These are phyloP conservation scores for Xylariaceae sp. DNA, from an alignment of 2,329 filamentous ascomycete genomes.

Conservation along the genomic window DNA sequence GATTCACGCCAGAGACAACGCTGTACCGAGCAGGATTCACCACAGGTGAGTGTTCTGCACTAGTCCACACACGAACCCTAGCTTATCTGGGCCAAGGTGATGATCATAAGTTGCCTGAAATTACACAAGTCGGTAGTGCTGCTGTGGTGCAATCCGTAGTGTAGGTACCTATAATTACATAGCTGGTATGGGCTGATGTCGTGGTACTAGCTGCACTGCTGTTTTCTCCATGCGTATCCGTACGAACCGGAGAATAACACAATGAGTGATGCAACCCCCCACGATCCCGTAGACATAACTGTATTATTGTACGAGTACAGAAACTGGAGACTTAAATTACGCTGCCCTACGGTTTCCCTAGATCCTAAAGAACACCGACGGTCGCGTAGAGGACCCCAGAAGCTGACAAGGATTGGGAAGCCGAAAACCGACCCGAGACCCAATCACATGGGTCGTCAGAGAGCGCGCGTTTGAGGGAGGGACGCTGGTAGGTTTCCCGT, in stretches of 20 bases:
- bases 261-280: too few species aligned
- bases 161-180: neutral
- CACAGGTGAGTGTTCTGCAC: neutral
- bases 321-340: neutral
- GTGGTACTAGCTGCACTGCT: neutral
- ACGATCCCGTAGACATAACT: neutral
- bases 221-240: too few species aligned
- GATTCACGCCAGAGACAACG: neutral
- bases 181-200: neutral
- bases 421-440: neutral
- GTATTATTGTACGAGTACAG: neutral
- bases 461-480: neutral
- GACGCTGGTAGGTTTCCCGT: too few species aligned
- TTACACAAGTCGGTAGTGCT: neutral
- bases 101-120: neutral
- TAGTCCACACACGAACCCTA: neutral
- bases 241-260: too few species aligned
- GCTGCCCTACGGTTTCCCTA: neutral
- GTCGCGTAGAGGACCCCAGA: neutral
- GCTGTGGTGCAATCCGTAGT: too few species aligned
- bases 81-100: neutral
- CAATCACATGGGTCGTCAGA: neutral
- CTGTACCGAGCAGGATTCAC: neutral
- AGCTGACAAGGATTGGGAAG: neutral
- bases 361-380: neutral